Evolutionary conservation across 306 rosid species (phyloP), one percentile per base, ranked within the genome.

Genomic region (Vigna angularis): DNA sequence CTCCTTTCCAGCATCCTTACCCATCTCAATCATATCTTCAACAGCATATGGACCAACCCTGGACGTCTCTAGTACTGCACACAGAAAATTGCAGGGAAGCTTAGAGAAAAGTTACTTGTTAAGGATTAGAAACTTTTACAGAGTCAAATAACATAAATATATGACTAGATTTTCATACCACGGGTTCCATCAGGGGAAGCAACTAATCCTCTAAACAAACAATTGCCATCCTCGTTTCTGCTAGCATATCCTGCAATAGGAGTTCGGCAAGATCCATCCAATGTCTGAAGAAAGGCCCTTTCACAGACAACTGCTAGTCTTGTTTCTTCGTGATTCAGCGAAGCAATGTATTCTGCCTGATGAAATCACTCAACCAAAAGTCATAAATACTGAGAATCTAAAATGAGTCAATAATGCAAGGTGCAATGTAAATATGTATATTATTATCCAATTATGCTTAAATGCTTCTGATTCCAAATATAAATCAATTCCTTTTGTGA

Each of bases 231-330:
- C 55, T 77, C 90, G 40, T 77, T 92, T 83, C 86, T 91, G 78
- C 82, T 78, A 51, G 98, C 98, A 81, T 93, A 93, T 58, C 98
- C 96, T 1, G 96, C 98, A 48, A 93, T 93, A 18, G 98, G 98
- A 59, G 98, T 93, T 38, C 96, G 96, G 81, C 96, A 93, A 44
- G 98, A 93, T 50, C 98, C 98, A 71, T 93, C 96, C 51, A 93
- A 72, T 40, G 91, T 93, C 87, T 57, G 17, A 58, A 93, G 93
- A 66, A 91, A 93, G 55, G 90, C 93, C 88, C 98, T 86, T 92
- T 93, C 98, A 53, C 93, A 88, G 42, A 89, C 86, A 77, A 93
- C 90, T 11, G 96, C 96, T 57, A 91, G 79, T 78, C 98, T 88
- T 30, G 98, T 93, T 81, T 93, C 98, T 86, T 93, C 94, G 44